Evolutionary conservation across 257 asterid species (phyloP).

Genomic region (Penstemon davidsonii): DNA sequence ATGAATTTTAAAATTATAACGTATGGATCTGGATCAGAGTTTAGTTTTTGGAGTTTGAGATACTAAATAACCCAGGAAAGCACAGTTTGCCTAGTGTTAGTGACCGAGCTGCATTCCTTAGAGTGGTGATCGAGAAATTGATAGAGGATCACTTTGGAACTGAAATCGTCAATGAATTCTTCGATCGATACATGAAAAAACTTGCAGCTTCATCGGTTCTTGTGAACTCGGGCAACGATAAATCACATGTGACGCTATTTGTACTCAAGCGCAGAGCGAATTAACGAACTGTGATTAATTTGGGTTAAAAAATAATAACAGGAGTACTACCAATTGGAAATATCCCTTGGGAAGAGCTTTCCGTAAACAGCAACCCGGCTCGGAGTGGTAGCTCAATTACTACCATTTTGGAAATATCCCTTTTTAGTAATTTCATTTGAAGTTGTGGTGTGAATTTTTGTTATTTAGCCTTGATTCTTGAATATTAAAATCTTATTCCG

Average conservation of each 20-base stretch:
- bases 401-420: no score
- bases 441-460: no score
- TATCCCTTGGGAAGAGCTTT: no score
- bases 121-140: slow-evolving; percentile 26
- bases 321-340: no score
- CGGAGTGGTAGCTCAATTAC: no score
- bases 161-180: slow-evolving; percentile 45
- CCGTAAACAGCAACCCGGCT: no score
- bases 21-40: no score
- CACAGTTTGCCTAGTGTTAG: neutral
- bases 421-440: no score
- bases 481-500: no score
- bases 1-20: slow-evolving; percentile 11
- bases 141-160: slow-evolving; percentile 39
- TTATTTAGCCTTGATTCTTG: no score
- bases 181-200: slow-evolving; percentile 32
- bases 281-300: no score
- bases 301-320: no score
- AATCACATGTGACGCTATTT: slow-evolving; percentile 34
- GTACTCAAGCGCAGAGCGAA: slow-evolving; percentile 33
- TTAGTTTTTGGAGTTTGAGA: slow-evolving; percentile 24
- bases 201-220: slow-evolving; percentile 35
- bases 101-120: neutral
- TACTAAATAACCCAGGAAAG: slow-evolving; percentile 25
- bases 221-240: slow-evolving; percentile 39